Percentiles rank a stretch among this genome's conserved stretches.
Conservation (phyloP, 2,329 filamentous ascomycete genomes). For the Stagonosporopsis chrysanthemi region DNA sequence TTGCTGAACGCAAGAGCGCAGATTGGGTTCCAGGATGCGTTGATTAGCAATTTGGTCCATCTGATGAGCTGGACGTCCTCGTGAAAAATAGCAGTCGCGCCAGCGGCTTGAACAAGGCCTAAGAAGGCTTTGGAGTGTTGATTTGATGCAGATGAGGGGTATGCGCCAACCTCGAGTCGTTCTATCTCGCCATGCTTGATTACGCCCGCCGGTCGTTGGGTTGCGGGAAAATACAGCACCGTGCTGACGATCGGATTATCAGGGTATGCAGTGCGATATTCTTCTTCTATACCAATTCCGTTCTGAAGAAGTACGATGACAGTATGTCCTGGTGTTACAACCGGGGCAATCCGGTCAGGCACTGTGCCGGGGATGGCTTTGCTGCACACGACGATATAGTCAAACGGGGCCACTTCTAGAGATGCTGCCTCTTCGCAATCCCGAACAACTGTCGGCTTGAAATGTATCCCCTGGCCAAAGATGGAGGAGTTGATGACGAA, state of each 20-base stretch:
- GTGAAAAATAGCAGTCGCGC: conserved; percentile 58
- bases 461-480: conserved; percentile 46
- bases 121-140: conserved; percentile 45
- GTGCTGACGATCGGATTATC: conserved; percentile 62
- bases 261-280: conserved; percentile 60
- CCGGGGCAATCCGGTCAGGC: conserved; percentile 51
- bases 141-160: conserved; percentile 47
- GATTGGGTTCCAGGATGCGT: conserved; percentile 68
- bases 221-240: conserved; percentile 63
- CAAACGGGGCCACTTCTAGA: conserved; percentile 42
- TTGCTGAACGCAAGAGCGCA: conserved; percentile 64
- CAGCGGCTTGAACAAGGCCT: conserved; percentile 52
- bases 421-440: conserved; percentile 48
- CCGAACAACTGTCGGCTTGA: conserved; percentile 47
- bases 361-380: conserved; percentile 55
- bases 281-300: conserved; percentile 66
- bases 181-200: conserved; percentile 59
- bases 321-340: conserved; percentile 52
- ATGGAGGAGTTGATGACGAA: conserved; percentile 52
- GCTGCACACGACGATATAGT: conserved; percentile 58
- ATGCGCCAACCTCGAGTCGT: conserved; percentile 59
- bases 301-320: conserved; percentile 68
- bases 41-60: conserved; percentile 68
- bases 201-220: conserved; percentile 58
- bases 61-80: conserved; percentile 64